A percentile compares a stretch with the other conserved stretches of the same genome.
Conservation (phyloP, 2,329 filamentous ascomycete genomes). For the Chaetothyriales sp. region DNA sequence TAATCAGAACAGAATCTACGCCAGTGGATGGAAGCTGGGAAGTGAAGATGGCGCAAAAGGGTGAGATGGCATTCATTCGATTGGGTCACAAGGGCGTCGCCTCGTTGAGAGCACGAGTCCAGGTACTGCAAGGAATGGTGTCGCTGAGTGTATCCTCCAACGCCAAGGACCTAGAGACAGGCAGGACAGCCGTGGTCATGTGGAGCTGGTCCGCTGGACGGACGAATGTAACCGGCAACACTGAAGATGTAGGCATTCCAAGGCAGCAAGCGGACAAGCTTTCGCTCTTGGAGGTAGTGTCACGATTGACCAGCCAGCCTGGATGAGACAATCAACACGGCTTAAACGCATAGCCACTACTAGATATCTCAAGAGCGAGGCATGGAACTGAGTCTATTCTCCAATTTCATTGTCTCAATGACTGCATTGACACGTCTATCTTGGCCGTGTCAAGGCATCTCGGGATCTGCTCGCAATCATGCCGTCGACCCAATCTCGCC, state of each 20-base stretch:
- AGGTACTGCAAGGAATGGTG: not conserved
- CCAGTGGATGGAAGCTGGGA: not conserved
- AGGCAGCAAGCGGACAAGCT: not conserved
- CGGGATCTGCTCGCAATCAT: not conserved
- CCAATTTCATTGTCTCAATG: not conserved
- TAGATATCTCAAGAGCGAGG: not conserved
- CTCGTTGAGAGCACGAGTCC: not conserved
- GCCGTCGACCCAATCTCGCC: not conserved
- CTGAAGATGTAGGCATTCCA: not conserved
- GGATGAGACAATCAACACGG: not conserved
- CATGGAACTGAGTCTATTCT: not conserved
- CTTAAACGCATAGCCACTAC: no score
- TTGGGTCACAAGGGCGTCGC: not conserved
- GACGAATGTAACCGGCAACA: not conserved
- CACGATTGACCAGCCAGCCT: not conserved
- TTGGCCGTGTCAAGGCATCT: not conserved
- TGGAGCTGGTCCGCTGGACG: not conserved
- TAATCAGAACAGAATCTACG: not conserved
- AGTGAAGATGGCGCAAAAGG: not conserved
- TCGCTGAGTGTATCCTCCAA: not conserved
- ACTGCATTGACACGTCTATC: not conserved
- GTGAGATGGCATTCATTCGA: not conserved
- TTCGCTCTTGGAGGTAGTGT: not conserved
- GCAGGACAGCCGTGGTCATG: not conserved
- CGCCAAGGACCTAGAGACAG: not conserved